Evolutionary conservation across 1,139 yeast genomes (phyloP).

Genomic region (Candida sp.): DNA sequence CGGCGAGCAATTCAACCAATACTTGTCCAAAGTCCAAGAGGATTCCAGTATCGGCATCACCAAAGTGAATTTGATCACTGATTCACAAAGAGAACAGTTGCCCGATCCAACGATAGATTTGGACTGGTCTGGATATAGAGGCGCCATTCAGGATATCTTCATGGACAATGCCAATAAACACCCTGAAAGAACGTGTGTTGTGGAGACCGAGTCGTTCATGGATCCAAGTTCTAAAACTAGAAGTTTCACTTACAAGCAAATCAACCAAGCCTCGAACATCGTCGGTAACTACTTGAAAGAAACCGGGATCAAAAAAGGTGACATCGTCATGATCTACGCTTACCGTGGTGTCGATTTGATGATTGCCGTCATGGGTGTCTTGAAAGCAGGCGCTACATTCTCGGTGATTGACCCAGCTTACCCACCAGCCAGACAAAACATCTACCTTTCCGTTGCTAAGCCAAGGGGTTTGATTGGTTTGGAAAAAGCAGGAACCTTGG

Average conservation of each 20-base stretch:
- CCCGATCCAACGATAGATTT: constrained; percentile 91
- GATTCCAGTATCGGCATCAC: constrained; percentile 54
- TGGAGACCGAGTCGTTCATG: constrained; percentile 82
- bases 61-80: constrained; percentile 68
- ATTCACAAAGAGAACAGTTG: constrained; percentile 56
- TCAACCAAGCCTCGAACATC: constrained; percentile 91
- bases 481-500: constrained; percentile 86
- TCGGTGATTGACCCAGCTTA: constrained; percentile 99
- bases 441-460: constrained; percentile 90
- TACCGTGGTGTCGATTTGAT: constrained; percentile 97
- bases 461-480: constrained; percentile 92
- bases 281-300: constrained; percentile 87
- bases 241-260: constrained; percentile 80
- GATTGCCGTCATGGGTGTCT: constrained; percentile 96
- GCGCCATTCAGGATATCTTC: constrained; percentile 96
- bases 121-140: constrained; percentile 91
- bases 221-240: constrained; percentile 63
- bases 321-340: constrained; percentile 97
- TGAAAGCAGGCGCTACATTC: constrained; percentile 98
- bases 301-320: constrained; percentile 87
- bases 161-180: constrained; percentile 78
- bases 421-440: constrained; percentile 97
- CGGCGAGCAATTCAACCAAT: constrained; percentile 73
- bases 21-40: constrained; percentile 34
- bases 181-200: constrained; percentile 90